Percentiles rank a stretch among this genome's conserved stretches.
Conservation (phyloP, 805 yeast species). For the Candida namnaoensis region DNA sequence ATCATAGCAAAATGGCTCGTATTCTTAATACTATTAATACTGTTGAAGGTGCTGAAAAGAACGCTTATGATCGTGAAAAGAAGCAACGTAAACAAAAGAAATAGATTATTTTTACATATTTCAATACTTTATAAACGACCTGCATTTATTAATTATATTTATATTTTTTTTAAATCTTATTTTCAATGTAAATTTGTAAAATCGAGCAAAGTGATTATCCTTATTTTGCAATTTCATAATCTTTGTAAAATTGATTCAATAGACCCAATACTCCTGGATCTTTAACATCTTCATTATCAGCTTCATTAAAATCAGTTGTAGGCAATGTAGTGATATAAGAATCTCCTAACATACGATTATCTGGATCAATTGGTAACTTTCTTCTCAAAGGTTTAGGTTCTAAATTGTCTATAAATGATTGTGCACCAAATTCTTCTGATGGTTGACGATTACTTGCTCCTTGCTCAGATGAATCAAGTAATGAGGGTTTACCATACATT, state of each 20-base stretch:
- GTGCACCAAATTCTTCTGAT: slow-evolving; percentile 1
- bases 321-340: slow-evolving; percentile 31
- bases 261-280: slow-evolving; percentile 65
- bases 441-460: neutral
- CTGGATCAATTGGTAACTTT: slow-evolving; percentile 3
- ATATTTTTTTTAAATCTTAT: too few species aligned
- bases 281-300: slow-evolving; percentile 15
- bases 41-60: slow-evolving; percentile 92
- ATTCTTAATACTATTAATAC: slow-evolving; percentile 84
- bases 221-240: slow-evolving; percentile 20
- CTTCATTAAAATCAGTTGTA: slow-evolving; percentile 26
- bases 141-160: too few species aligned
- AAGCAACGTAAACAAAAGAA: slow-evolving; percentile 46
- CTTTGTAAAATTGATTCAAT: slow-evolving; percentile 69
- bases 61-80: slow-evolving; percentile 84
- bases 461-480: slow-evolving; percentile 1
- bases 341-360: slow-evolving; percentile 26
- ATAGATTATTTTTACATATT: slow-evolving; percentile 4
- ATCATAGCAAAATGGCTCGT: slow-evolving; percentile 84
- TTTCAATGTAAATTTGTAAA: too few species aligned
- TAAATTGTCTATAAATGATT: neutral
- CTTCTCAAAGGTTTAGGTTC: neutral
- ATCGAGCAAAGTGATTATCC: too few species aligned
- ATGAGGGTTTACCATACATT: slow-evolving; percentile 1
- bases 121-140: too few species aligned